A percentile compares a stretch with the other conserved stretches of the same genome.
Evolutionary conservation across 2,329 filamentous ascomycete genomes (phyloP).

Genomic region (Venturia pyrina): DNA sequence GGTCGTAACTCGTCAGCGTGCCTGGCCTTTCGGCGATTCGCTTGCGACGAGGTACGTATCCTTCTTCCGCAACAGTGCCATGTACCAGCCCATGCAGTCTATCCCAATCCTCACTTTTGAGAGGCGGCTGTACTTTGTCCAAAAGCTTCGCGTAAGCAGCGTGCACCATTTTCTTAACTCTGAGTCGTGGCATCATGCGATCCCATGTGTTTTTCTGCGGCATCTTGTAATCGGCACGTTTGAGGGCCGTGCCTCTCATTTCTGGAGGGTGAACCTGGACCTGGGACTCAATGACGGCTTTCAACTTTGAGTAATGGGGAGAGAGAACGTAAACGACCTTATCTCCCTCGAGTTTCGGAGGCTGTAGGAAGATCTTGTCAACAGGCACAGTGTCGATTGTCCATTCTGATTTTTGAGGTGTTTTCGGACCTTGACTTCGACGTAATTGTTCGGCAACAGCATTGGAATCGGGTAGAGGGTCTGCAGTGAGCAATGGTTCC

Average conservation of each 20-base stretch:
- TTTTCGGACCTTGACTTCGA: not conserved
- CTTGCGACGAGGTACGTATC: conserved; percentile 19
- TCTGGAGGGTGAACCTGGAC: conserved; percentile 9
- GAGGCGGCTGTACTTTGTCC: conserved; percentile 32
- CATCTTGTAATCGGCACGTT: conserved; percentile 26
- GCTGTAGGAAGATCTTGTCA: conserved; percentile 3
- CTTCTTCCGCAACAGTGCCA: conserved; percentile 22
- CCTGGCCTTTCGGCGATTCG: not conserved
- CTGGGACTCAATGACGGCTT: conserved; percentile 23
- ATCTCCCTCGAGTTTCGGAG: not conserved
- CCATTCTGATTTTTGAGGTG: not conserved
- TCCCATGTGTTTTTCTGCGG: conserved; percentile 37
- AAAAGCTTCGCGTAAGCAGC: conserved; percentile 35
- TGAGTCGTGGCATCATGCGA: conserved; percentile 34
- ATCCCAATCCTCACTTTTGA: conserved; percentile 35
- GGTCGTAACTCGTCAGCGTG: conserved; percentile 1
- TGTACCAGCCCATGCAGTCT: conserved; percentile 29
- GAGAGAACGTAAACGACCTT: conserved; percentile 3
- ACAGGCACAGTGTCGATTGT: conserved; percentile 1
- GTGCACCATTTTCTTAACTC: conserved; percentile 33
- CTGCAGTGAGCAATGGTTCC: conserved; percentile 21
- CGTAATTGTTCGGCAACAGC: not conserved
- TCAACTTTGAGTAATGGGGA: conserved; percentile 15
- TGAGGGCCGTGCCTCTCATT: not conserved
- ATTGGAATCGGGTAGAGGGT: conserved; percentile 14